These are phyloP conservation scores for Phytopythium boreale DNA, from an alignment of 352 stramenopile genomes.

Conservation along the genomic window DNA sequence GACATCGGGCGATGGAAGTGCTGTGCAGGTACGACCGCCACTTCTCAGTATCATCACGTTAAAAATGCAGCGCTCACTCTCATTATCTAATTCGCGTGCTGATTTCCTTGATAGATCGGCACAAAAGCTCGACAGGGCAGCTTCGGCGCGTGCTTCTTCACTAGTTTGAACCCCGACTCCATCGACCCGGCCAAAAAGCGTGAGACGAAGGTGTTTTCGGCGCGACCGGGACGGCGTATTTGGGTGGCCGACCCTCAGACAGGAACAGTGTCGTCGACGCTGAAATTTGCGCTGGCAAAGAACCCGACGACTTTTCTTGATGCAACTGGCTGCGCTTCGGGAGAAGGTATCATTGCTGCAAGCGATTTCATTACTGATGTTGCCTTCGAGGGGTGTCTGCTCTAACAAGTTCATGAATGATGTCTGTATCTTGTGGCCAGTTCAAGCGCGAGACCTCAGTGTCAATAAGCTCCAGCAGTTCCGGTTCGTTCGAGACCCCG, in stretches of 20 bases:
- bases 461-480: conserved; percentile 80
- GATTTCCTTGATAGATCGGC: conserved; percentile 42
- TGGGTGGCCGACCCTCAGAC: conserved; percentile 79
- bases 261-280: conserved; percentile 75
- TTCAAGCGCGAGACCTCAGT: conserved; percentile 68
- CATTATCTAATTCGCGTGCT: background rate
- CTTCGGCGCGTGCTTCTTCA: conserved; percentile 83
- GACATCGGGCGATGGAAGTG: conserved; percentile 58
- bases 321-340: conserved; percentile 40
- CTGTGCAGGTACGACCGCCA: conserved; percentile 43
- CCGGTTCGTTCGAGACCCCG: conserved; percentile 62
- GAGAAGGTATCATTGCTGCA: conserved; percentile 40
- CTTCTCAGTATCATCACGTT: background rate
- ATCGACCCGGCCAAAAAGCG: conserved; percentile 59
- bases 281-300: conserved; percentile 81
- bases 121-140: conserved; percentile 80
- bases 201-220: conserved; percentile 77
- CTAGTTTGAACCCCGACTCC: conserved; percentile 45
- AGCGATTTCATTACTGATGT: background rate
- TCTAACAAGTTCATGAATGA: background rate
- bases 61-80: background rate
- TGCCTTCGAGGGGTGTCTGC: background rate
- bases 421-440: conserved; percentile 18
- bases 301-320: conserved; percentile 60
- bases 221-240: conserved; percentile 71